Conservation (phyloP, 345 rosid genomes). For the Pseudoturritis turrita region DNA sequence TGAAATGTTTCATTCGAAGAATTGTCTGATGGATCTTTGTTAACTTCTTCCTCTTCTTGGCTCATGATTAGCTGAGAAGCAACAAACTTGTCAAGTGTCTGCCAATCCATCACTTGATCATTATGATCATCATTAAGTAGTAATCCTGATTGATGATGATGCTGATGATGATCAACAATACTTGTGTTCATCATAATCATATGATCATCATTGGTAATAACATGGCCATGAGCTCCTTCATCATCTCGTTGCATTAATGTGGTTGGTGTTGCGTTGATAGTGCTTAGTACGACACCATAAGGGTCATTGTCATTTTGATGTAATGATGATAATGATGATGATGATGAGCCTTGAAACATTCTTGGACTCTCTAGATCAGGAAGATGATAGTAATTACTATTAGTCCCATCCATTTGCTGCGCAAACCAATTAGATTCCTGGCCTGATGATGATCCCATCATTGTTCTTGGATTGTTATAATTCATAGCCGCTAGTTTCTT, state of each 20-base stretch:
- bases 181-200: constrained; percentile 31
- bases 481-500: constrained; percentile 53
- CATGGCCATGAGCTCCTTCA: constrained; percentile 13
- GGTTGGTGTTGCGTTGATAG: constrained; percentile 25
- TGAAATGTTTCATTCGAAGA: constrained; percentile 28
- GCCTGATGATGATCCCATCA: constrained; percentile 32
- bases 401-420: constrained; percentile 24
- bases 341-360: constrained; percentile 36
- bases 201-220: constrained; percentile 15
- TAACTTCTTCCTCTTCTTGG: constrained; percentile 32
- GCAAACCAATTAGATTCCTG: constrained; percentile 31
- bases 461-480: constrained; percentile 26
- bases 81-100: constrained; percentile 34
- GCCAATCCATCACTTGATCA: constrained; percentile 36
- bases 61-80: constrained; percentile 32
- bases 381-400: constrained; percentile 51
- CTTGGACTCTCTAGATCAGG: constrained; percentile 74
- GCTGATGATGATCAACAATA: constrained; percentile 2
- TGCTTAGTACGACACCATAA: constrained; percentile 27
- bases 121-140: constrained; percentile 19
- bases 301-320: constrained; percentile 24
- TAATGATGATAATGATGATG: constrained; percentile 22
- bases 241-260: constrained; percentile 20
- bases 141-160: constrained; percentile 5
- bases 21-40: constrained; percentile 28